Evolutionary conservation across 345 rosid genomes (phyloP).

Genomic region (Euphorbia peplus): DNA sequence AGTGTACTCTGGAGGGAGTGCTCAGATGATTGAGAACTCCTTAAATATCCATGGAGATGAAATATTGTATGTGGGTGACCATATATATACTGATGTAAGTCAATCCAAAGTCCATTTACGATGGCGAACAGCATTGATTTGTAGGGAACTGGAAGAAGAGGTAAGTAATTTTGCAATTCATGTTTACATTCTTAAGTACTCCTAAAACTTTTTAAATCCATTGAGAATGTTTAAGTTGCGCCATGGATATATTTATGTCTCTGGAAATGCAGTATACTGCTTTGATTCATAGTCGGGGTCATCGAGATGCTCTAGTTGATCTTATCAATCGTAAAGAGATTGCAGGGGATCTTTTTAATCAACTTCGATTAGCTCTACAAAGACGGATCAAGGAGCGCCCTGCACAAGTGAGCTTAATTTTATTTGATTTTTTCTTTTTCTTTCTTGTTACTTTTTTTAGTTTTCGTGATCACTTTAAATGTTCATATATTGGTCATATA

Average conservation of each 20-base stretch:
- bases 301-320: conserved; percentile 64
- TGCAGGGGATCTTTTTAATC: conserved; percentile 90
- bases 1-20: conserved; percentile 93
- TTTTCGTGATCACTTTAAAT: conserved; percentile 2
- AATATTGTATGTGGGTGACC: conserved; percentile 90
- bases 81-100: conserved; percentile 94
- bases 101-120: conserved; percentile 88
- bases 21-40: conserved; percentile 91
- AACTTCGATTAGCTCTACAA: conserved; percentile 83
- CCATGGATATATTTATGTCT: too few relatives aligned
- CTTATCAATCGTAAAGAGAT: conserved; percentile 88
- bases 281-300: conserved; percentile 60
- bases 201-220: neutral
- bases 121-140: conserved; percentile 92
- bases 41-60: conserved; percentile 90
- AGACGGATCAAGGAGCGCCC: conserved; percentile 74
- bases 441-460: neutral
- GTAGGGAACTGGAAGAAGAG: conserved; percentile 96
- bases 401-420: conserved; percentile 65
- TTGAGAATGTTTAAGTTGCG: too few relatives aligned
- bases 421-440: conserved; percentile 16
- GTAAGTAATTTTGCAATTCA: conserved; percentile 32
- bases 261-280: conserved; percentile 67
- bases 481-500: neutral
- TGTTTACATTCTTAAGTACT: neutral